Base-by-base conservation (phyloP, 2,329 filamentous ascomycete genomes). In the Blastomyces parvus region DNA sequence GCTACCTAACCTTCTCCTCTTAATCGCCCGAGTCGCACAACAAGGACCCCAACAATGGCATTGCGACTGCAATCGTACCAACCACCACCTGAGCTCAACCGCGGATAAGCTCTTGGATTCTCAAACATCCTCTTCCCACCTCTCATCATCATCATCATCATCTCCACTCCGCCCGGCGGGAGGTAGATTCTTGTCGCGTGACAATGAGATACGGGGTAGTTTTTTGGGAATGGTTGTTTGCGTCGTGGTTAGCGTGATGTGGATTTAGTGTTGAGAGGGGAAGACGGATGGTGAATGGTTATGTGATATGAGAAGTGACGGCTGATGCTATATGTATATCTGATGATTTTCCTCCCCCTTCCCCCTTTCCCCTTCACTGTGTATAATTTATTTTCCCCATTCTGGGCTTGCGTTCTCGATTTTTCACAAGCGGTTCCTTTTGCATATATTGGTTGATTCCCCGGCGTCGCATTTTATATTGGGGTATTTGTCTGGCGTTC, bases 141-240 rank as follows among this genome's bases (percentile, higher is more conserved):
- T 9, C 44, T 46, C 44, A n/a, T 46, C 44, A n/a, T 46, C 44
- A 22, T 8, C 36, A n/a, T 27, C 44, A 3, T 46, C 44, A 46
- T n/a, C 19, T 0, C n/a, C 27, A 17, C 7, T 42, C 14, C 2
- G 55, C 22, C 2, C 55, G n/a, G 30, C 55, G 11, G n/a, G 33
- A 42, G 17, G 14, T 17, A 19, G 42, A 48, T 36, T 48, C 27
- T 22, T 52, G 25, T 62, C 50, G 3, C 25, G 52, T 1, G 53
- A 56, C 22, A 63, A 55, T 3, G 62, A 63, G n/a, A 50, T 63
- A 30, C 42, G 57, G 14, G 62, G 62, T 11, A 63, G 62, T 44
- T 60, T 58, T 44, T 38, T 63, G 27, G 62, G 56, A 13, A 50
- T 63, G 48, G 57, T 60, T 36, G 52, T 60, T 22, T 58, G 56